These are phyloP conservation scores for Cytospora piceae DNA, from an alignment of 2,329 filamentous ascomycete species.

Conservation along the genomic window DNA sequence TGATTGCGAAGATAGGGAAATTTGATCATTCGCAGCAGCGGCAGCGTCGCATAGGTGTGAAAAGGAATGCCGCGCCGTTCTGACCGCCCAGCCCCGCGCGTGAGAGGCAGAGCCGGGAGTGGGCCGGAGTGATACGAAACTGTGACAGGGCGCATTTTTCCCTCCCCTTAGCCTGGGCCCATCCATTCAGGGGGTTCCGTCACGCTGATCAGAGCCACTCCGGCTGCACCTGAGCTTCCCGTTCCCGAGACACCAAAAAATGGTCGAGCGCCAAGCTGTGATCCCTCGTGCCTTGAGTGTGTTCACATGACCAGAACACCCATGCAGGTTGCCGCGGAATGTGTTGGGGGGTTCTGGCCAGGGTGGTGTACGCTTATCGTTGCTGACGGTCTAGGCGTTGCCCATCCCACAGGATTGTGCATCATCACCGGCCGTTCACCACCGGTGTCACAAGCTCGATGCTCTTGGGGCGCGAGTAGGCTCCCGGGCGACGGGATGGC, in stretches of 20 bases:
- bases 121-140: slow-evolving; percentile 14
- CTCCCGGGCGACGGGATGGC: slow-evolving; percentile 57
- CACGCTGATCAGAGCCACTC: slow-evolving; percentile 20
- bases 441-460: slow-evolving; percentile 67
- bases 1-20: slow-evolving; percentile 8
- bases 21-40: slow-evolving; percentile 12
- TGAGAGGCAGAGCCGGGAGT: slow-evolving; percentile 13
- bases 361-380: slow-evolving; percentile 10
- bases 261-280: slow-evolving; percentile 3
- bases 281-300: background rate
- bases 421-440: slow-evolving; percentile 48
- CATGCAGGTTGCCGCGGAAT: slow-evolving; percentile 20
- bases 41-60: slow-evolving; percentile 2
- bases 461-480: slow-evolving; percentile 62
- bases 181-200: slow-evolving; percentile 11
- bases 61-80: background rate
- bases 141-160: slow-evolving; percentile 16
- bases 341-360: slow-evolving; percentile 7
- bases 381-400: slow-evolving; percentile 1
- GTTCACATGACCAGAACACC: slow-evolving; percentile 24
- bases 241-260: slow-evolving; percentile 2
- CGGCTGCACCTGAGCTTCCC: slow-evolving; percentile 11
- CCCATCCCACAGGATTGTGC: slow-evolving; percentile 1
- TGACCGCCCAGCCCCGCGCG: slow-evolving; percentile 2
- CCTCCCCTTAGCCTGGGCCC: slow-evolving; percentile 8